These are phyloP conservation scores for Syzygium aromaticum DNA, from an alignment of 345 rosid genomes.

Conservation along the genomic window DNA sequence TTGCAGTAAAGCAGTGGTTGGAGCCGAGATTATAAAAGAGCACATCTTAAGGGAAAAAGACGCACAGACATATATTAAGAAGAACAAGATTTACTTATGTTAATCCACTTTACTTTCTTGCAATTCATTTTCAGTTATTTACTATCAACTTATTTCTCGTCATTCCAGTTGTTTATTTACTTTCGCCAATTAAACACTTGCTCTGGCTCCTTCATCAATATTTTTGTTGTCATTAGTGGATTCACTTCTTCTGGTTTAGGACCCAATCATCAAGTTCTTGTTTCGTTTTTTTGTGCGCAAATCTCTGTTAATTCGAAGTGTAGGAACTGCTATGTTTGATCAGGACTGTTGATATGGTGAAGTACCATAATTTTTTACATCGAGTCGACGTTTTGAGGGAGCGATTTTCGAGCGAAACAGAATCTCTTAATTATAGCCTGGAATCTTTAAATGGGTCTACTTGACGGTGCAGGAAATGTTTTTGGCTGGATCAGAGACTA, in stretches of 20 bases:
- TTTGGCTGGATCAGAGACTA: neutral
- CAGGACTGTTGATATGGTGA: neutral
- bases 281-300: neutral
- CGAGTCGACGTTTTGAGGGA: neutral
- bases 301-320: neutral
- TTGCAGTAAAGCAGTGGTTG: neutral
- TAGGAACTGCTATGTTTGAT: neutral
- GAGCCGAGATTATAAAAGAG: neutral
- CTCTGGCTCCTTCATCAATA: neutral
- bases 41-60: neutral
- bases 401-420: neutral
- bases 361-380: neutral
- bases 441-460: neutral
- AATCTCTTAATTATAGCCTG: neutral
- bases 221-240: neutral
- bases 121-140: neutral
- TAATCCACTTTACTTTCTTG: neutral
- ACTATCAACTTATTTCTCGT: neutral
- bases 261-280: neutral
- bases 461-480: neutral
- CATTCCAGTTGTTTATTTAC: neutral
- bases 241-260: neutral
- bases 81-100: neutral
- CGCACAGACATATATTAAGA: neutral
- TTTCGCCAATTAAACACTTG: neutral